Conservation (phyloP, 2,329 filamentous ascomycete genomes). For the Dactylellina leptospora region DNA sequence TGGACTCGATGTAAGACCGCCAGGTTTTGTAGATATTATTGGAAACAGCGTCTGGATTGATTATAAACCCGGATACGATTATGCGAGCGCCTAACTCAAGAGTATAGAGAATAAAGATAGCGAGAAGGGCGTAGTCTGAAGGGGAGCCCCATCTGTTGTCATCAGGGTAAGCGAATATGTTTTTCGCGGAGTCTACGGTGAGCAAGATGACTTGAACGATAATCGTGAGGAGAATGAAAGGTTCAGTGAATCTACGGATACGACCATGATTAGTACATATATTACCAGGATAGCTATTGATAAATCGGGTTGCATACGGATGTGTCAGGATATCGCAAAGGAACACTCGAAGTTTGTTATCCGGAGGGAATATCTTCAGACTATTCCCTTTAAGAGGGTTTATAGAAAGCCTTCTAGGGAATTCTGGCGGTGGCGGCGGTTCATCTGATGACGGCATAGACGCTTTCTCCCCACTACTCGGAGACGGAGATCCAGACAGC, state of each 20-base stretch:
- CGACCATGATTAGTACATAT: constrained; percentile 14
- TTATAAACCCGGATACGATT: constrained; percentile 89
- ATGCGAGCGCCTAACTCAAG: constrained; percentile 82
- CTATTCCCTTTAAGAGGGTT: constrained; percentile 90
- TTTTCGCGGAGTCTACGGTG: constrained; percentile 79
- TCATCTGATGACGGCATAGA: constrained; percentile 32
- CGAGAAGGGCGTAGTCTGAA: constrained; percentile 81
- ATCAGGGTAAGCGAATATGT: constrained; percentile 72
- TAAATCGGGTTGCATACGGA: constrained; percentile 64
- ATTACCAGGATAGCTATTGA: not conserved
- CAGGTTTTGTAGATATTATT: constrained; percentile 65
- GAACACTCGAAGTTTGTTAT: constrained; percentile 76
- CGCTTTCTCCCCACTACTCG: constrained; percentile 49
- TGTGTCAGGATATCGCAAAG: constrained; percentile 87
- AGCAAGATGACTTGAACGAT: constrained; percentile 87
- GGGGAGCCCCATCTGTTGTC: constrained; percentile 72
- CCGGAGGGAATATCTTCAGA: constrained; percentile 81
- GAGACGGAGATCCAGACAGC: constrained; percentile 67
- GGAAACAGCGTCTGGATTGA: constrained; percentile 71
- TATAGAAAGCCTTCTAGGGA: constrained; percentile 58
- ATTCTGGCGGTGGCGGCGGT: constrained; percentile 63
- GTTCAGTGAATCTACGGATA: constrained; percentile 71
- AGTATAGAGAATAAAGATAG: constrained; percentile 88
- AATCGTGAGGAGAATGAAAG: constrained; percentile 84
- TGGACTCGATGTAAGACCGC: constrained; percentile 50